Percentiles rank a stretch among this genome's conserved stretches.
Evolutionary conservation across 768 basidiomycete species (phyloP).

Genomic region (Tylopilus balloui): DNA sequence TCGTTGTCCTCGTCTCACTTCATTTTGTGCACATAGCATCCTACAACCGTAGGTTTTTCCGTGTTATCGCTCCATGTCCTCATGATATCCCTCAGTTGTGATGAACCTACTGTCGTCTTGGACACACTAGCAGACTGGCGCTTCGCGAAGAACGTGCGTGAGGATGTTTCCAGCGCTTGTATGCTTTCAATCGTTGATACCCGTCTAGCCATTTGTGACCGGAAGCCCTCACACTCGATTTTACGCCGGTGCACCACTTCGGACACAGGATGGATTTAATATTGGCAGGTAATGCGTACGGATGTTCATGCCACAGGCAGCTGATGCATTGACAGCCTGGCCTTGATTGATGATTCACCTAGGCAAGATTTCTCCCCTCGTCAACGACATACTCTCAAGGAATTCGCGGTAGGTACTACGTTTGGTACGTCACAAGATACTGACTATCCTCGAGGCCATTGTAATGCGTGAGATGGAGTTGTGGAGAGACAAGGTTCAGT

Average conservation of each 20-base stretch:
- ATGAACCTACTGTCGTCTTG: constrained; percentile 83
- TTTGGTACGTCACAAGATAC: background rate
- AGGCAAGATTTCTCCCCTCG: constrained; percentile 82
- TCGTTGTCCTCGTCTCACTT: constrained; percentile 51
- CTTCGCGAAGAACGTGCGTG: constrained; percentile 73
- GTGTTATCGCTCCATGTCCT: background rate
- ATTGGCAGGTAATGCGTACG: constrained; percentile 65
- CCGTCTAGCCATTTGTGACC: constrained; percentile 60
- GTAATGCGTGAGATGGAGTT: constrained; percentile 95
- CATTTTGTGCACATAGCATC: constrained; percentile 83
- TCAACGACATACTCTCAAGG: constrained; percentile 88
- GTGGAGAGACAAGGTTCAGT: constrained; percentile 81
- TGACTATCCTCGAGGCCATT: constrained; percentile 48
- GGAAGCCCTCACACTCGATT: constrained; percentile 72
- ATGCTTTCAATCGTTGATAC: background rate
- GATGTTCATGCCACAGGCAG: background rate
- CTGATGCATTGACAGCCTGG: constrained; percentile 45
- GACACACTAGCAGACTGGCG: constrained; percentile 84
- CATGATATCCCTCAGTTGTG: constrained; percentile 45
- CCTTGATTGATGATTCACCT: constrained; percentile 80
- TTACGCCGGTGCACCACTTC: constrained; percentile 86
- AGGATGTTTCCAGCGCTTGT: background rate
- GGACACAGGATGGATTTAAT: constrained; percentile 87
- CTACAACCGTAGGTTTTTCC: constrained; percentile 55
- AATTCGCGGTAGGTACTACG: constrained; percentile 63